Evolutionary conservation across 345 rosid species (phyloP).

Genomic region (Acer negundo): DNA sequence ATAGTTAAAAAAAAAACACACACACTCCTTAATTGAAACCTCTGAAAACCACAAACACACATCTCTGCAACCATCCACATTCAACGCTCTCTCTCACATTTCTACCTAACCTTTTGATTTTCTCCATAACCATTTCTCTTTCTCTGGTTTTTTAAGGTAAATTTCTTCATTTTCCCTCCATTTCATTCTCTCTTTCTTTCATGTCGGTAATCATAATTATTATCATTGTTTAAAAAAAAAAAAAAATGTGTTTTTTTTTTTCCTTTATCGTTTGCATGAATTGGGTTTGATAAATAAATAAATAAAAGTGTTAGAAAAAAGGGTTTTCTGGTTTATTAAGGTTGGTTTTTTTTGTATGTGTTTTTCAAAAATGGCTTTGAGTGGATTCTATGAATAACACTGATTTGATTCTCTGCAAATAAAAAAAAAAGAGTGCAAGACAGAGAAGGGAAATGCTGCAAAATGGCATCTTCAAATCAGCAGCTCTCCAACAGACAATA

Average conservation of each 20-base stretch:
- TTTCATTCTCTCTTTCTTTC: background rate
- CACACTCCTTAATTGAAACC: background rate
- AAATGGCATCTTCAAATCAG: background rate
- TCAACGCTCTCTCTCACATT: conserved; percentile 45
- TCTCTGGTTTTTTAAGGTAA: background rate
- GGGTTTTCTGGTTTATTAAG: background rate
- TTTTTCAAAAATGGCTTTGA: background rate
- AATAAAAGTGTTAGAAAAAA: background rate
- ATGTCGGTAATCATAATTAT: background rate
- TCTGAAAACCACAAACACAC: background rate
- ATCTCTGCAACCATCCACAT: conserved; percentile 25
- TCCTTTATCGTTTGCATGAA: background rate
- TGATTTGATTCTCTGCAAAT: background rate
- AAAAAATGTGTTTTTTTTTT: background rate
- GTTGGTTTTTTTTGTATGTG: conserved; percentile 5
- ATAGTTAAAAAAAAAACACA: background rate
- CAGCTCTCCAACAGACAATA: background rate
- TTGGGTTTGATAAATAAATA: background rate
- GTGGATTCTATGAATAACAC: background rate
- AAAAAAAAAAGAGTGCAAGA: background rate
- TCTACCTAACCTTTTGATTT: conserved; percentile 26
- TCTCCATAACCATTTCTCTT: conserved; percentile 9
- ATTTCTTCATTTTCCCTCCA: background rate
- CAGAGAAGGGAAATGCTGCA: background rate
- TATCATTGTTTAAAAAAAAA: too few relatives aligned